Base-by-base conservation (phyloP, 768 basidiomycete species). In the Amanita brunnescens region DNA sequence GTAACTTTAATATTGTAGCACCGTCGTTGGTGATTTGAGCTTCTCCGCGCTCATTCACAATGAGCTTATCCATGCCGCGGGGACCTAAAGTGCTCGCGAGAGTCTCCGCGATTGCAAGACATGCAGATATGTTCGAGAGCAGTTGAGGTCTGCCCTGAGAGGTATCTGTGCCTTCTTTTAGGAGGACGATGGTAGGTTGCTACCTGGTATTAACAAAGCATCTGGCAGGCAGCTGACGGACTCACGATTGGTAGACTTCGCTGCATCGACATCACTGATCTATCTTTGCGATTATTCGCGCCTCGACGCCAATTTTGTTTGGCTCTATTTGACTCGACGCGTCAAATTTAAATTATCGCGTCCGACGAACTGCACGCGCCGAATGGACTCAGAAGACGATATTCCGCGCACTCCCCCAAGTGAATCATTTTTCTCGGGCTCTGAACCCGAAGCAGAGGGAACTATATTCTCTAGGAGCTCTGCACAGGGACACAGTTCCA, bases 11-110 rank as follows among this genome's bases (percentile, higher is more conserved):
- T 64, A 99, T 96, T 54, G 96, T 99, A 32, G 96, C 96, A 53
- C 96, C 96, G 79, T 99, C 96, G 68, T 99, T 99, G 18, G 96
- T 98, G 64, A 99, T 99, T 72, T 96, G 95, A 7, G 96, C 92
- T 54, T 94, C 87, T 45, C 96, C 95, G 51, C 93, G 81, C 53
- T 90, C 86, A 54, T 85, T 85, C 2, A 97, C 95, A 58, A 96
- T 96, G 40, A 98, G 75, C 66, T 97, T 98, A 68, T 99, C 96
- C 96, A 99, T 98, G 56, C 96, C 96, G 54, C 96, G 76, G 6
- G 96, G 96, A 12, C 96, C 96, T n/a, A 99, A 81, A 29, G 96
- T 98, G 51, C 81, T 92, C 18, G 96, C 78, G 49, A 99, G 80
- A 2, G 91, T 97, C 64, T 91, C 82, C 42, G 94, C 71, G 58